These are phyloP conservation scores for Lipomyces yamanashiensis DNA, from an alignment of 805 yeast species.

Conservation along the genomic window DNA sequence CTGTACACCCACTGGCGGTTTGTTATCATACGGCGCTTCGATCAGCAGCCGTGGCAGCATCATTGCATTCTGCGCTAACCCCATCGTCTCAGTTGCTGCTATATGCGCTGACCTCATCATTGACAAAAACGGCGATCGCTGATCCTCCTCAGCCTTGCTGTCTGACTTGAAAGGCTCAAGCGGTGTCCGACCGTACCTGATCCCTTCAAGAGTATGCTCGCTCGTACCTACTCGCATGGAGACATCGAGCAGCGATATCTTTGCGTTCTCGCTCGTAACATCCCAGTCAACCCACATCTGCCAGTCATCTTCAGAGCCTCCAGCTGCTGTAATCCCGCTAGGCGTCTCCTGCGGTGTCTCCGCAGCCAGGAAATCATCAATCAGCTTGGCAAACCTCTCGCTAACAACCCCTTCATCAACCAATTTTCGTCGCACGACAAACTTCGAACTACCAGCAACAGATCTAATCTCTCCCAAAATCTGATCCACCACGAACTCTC, in stretches of 20 bases:
- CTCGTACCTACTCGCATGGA: conserved; percentile 14
- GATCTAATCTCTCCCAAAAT: background rate
- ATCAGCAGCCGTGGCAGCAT: conserved; percentile 19
- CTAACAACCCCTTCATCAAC: conserved; percentile 23
- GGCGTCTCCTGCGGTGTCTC: background rate
- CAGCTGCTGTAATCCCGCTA: background rate
- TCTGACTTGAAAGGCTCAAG: background rate
- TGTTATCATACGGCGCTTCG: conserved; percentile 11
- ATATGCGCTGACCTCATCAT: background rate
- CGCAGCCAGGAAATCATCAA: conserved; percentile 11
- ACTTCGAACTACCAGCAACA: conserved; percentile 6
- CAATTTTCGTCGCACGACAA: conserved; percentile 5
- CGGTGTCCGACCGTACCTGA: conserved; percentile 11
- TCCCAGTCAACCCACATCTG: conserved; percentile 21
- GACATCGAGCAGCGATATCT: conserved; percentile 13
- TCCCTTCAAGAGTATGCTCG: background rate
- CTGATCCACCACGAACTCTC: conserved; percentile 12
- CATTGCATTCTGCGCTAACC: conserved; percentile 9
- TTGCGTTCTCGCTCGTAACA: conserved; percentile 3
- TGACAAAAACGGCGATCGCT: background rate
- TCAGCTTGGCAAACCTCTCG: conserved; percentile 7
- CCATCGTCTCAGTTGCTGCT: background rate
- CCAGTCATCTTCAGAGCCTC: conserved; percentile 6
- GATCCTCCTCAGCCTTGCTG: background rate
- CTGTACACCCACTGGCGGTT: conserved; percentile 15